Base-by-base conservation (phyloP, 495 filamentous ascomycete genomes). In the Penicillium paradoxum region DNA sequence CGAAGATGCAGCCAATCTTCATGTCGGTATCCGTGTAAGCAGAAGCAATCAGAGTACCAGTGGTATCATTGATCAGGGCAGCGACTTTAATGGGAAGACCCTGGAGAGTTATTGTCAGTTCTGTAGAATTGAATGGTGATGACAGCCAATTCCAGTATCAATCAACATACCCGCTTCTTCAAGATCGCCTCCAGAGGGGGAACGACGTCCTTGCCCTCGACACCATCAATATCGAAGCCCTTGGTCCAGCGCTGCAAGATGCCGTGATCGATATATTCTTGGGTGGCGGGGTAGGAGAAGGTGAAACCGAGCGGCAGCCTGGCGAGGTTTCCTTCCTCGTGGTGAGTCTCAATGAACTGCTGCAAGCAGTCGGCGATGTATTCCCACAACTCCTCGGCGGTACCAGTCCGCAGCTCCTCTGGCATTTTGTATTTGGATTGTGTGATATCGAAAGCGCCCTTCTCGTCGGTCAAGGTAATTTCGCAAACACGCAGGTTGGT, bases 381-480 rank as follows among this genome's bases (percentile, higher is more conserved):
- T 63, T 90, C 90, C 90, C 92, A 98, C 18, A 98, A 82, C 70
- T 97, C 91, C 36, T 96, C 92, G 6, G 87, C 82, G 29, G 85
- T 84, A 57, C 93, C 95, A 6, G 86, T 89, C 76, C 90, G 95
- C 47, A 98, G 79, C 73, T 96, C 93, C 68, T 96, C 90, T 19
- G 93, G 93, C 82, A 98, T 90, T 40, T 87, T 83, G 70, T 98
- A 98, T 71, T 98, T 98, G 56, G 92, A 97, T 75, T 98, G 93
- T 58, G 91, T 95, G 64, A 98, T 98, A 64, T 98, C 93, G 73
- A 97, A 98, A 67, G 91, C 90, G 41, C 93, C 95, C 76, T 90
- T 88, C 70, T 89, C 83, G 49, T 96, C 83, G 19, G 89, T 89
- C 65, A 98, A 74, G 56, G 84, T 88, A 65, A 98, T 92, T 69